phyloP scores from a whole-genome alignment of 163 green algal species.

The Dunaliella salina region DNA sequence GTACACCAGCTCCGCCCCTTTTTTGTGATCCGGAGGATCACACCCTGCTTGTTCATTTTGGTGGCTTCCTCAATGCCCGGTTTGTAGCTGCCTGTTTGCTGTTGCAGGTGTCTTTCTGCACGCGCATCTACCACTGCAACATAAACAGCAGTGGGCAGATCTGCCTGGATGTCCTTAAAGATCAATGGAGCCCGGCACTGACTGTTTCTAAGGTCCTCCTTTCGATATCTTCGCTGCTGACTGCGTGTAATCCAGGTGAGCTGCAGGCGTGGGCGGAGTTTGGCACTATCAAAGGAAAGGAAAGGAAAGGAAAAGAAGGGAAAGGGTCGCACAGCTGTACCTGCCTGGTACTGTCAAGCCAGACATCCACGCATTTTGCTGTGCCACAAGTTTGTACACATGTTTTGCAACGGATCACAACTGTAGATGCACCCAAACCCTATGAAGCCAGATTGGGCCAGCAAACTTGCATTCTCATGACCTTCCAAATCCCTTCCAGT shows the following conservation, averaged over 20 bases:
- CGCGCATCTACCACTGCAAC: conserved; percentile 98
- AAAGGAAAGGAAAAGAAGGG: too few relatives aligned
- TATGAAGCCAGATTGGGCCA: too few relatives aligned
- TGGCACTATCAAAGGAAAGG: too few relatives aligned
- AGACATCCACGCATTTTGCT: not conserved
- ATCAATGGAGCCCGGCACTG: conserved; percentile 91
- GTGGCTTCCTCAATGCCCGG: too few relatives aligned
- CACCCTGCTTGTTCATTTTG: too few relatives aligned
- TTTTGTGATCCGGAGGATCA: too few relatives aligned
- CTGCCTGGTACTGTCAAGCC: not conserved
- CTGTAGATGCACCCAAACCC: too few relatives aligned
- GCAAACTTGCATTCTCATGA: too few relatives aligned
- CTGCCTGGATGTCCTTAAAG: conserved; percentile 95
- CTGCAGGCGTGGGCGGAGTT: not conserved
- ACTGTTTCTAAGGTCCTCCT: conserved; percentile 94
- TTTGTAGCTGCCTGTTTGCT: too few relatives aligned
- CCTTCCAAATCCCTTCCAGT: too few relatives aligned
- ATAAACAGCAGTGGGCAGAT: conserved; percentile 89
- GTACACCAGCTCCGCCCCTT: too few relatives aligned
- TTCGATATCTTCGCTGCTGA: conserved; percentile 92
- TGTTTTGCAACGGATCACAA: not conserved
- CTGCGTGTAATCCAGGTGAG: conserved; percentile 85
- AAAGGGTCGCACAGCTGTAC: too few relatives aligned
- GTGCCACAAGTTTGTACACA: not conserved
- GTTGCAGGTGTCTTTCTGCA: conserved; percentile 84